phyloP scores from a whole-genome alignment of 768 basidiomycete genomes.

The Boletellus emodensis region DNA sequence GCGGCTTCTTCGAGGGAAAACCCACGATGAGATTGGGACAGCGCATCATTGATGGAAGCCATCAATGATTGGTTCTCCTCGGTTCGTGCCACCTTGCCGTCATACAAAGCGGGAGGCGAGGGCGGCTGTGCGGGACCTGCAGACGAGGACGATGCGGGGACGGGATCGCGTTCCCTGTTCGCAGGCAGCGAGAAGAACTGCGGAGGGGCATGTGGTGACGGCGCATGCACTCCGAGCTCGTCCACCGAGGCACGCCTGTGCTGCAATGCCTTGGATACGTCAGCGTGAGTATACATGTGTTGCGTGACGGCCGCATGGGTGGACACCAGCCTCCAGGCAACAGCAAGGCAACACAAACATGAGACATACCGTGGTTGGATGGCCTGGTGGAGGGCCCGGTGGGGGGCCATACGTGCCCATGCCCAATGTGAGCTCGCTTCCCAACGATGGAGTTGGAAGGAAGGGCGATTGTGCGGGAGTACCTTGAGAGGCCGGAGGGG shows the following conservation, averaged over 20 bases:
- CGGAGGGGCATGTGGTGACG: neutral
- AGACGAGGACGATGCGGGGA: slow-evolving; percentile 10
- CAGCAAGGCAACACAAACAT: slow-evolving; percentile 14
- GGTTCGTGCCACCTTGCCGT: slow-evolving; percentile 4
- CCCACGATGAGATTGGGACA: slow-evolving; percentile 25
- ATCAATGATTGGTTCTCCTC: slow-evolving; percentile 34
- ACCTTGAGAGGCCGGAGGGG: slow-evolving; percentile 1
- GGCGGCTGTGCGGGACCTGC: slow-evolving; percentile 3
- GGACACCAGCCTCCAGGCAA: slow-evolving; percentile 16
- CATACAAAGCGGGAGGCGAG: slow-evolving; percentile 6
- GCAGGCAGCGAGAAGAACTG: slow-evolving; percentile 67
- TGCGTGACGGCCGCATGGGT: slow-evolving; percentile 8
- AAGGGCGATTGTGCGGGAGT: slow-evolving; percentile 10
- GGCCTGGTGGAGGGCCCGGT: slow-evolving; percentile 10
- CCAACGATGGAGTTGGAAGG: slow-evolving; percentile 33
- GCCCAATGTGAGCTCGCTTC: slow-evolving; percentile 28
- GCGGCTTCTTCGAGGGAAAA: slow-evolving; percentile 24
- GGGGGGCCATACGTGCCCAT: slow-evolving; percentile 6
- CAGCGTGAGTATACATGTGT: slow-evolving; percentile 12
- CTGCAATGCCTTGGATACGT: slow-evolving; percentile 9
- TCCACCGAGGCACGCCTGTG: slow-evolving; percentile 21
- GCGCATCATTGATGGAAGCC: slow-evolving; percentile 38
- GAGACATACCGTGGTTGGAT: slow-evolving; percentile 16
- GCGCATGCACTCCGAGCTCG: slow-evolving; percentile 24
- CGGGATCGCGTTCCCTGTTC: slow-evolving; percentile 36